phyloP scores from a whole-genome alignment of 257 asterid genomes.

The Solanum chiquidenum region DNA sequence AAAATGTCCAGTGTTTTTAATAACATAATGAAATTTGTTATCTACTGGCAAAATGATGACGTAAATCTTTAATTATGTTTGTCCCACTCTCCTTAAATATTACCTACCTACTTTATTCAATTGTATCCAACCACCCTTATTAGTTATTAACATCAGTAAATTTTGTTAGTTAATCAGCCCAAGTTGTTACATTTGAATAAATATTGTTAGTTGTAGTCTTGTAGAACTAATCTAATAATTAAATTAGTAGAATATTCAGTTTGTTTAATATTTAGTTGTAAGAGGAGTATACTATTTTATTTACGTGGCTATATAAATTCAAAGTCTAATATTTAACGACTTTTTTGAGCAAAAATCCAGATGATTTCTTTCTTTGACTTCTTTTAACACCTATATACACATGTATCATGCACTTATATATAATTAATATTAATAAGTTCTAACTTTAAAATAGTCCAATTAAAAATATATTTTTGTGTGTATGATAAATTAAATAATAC shows the following conservation, averaged over 20 bases:
- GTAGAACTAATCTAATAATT: neutral
- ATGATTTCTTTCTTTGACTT: neutral
- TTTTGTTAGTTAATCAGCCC: neutral
- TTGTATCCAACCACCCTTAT: neutral
- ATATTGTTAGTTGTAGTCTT: neutral
- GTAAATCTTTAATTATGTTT: neutral
- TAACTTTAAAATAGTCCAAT: neutral
- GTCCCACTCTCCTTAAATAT: neutral
- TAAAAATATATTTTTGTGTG: neutral
- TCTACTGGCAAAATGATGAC: neutral
- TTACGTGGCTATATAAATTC: neutral
- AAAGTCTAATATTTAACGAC: neutral
- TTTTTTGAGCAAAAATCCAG: neutral
- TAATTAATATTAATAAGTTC: neutral
- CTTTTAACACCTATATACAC: neutral
- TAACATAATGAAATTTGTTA: neutral
- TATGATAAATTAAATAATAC: neutral
- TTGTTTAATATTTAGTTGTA: neutral
- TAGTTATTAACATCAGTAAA: neutral
- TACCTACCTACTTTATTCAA: neutral
- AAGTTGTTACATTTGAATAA: neutral
- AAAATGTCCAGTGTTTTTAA: too few species aligned
- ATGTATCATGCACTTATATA: neutral
- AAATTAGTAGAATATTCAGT: neutral
- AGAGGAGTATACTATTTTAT: neutral